These are phyloP conservation scores for Podila horticola DNA, from an alignment of 192 early-diverging fungal genomes.

Conservation along the genomic window DNA sequence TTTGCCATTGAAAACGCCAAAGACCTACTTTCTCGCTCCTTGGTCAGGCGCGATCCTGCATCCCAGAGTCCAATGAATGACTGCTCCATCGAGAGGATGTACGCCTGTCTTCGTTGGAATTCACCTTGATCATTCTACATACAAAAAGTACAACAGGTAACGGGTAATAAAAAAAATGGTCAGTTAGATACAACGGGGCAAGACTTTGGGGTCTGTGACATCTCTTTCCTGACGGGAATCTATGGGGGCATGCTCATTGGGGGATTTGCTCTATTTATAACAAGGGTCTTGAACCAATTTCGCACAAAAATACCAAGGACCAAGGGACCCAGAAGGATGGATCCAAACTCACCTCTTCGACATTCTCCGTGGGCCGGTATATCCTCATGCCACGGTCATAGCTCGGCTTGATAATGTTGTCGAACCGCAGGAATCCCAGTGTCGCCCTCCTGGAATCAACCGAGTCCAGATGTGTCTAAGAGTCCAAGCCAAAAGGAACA, in stretches of 20 bases:
- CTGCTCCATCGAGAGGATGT: slow-evolving; percentile 43
- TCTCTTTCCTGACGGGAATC: too few relatives aligned
- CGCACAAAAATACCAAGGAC: too few relatives aligned
- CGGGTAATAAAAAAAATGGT: slow-evolving; percentile 10
- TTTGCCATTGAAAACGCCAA: background rate
- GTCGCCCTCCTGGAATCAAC: slow-evolving; percentile 51
- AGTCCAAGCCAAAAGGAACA: background rate
- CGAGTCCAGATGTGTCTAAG: slow-evolving; percentile 58
- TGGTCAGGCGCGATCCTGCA: slow-evolving; percentile 36
- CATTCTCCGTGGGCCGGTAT: slow-evolving; percentile 57
- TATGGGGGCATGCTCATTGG: too few relatives aligned
- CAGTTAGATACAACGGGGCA: slow-evolving; percentile 36
- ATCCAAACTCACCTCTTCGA: slow-evolving; percentile 52
- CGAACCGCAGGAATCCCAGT: slow-evolving; percentile 58
- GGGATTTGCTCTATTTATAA: too few relatives aligned
- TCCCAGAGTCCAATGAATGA: slow-evolving; percentile 42
- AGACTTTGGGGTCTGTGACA: slow-evolving; percentile 23
- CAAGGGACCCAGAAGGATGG: background rate
- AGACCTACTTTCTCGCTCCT: slow-evolving; percentile 46
- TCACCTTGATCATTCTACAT: slow-evolving; percentile 53
- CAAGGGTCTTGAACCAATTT: too few relatives aligned
- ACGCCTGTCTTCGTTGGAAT: slow-evolving; percentile 46
- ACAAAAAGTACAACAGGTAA: too few relatives aligned
- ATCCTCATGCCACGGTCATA: slow-evolving; percentile 55
- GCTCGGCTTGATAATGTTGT: slow-evolving; percentile 55